phyloP scores from a whole-genome alignment of 2,329 filamentous ascomycete species.

The Coniochaeta ligniaria region DNA sequence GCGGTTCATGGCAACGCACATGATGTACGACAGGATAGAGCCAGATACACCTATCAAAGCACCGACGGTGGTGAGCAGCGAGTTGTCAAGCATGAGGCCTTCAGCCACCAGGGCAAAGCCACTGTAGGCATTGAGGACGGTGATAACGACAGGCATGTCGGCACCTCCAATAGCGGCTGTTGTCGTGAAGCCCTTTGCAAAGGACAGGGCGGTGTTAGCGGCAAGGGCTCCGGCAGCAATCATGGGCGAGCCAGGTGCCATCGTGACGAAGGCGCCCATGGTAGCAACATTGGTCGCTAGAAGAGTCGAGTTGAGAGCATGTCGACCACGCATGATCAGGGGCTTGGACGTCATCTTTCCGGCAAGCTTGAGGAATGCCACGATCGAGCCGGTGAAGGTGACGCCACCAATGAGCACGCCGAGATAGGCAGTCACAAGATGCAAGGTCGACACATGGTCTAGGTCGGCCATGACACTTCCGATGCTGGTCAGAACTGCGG shows the following conservation, averaged over 20 bases:
- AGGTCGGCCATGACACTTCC: slow-evolving; percentile 76
- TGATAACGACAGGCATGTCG: slow-evolving; percentile 90
- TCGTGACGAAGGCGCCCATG: slow-evolving; percentile 75
- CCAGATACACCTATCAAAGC: slow-evolving; percentile 84
- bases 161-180: slow-evolving; percentile 87
- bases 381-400: slow-evolving; percentile 85
- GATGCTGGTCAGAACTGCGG: slow-evolving; percentile 81
- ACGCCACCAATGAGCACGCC: slow-evolving; percentile 83
- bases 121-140: slow-evolving; percentile 83
- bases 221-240: slow-evolving; percentile 74
- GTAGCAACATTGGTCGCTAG: slow-evolving; percentile 72
- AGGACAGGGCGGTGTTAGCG: slow-evolving; percentile 71
- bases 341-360: slow-evolving; percentile 77
- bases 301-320: slow-evolving; percentile 67
- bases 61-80: slow-evolving; percentile 76
- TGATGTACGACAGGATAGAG: slow-evolving; percentile 81
- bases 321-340: slow-evolving; percentile 63
- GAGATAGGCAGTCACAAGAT: slow-evolving; percentile 79
- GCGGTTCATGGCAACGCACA: slow-evolving; percentile 87
- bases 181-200: slow-evolving; percentile 80
- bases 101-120: slow-evolving; percentile 87
- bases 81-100: slow-evolving; percentile 86
- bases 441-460: slow-evolving; percentile 64
- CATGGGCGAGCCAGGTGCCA: slow-evolving; percentile 71
- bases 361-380: slow-evolving; percentile 82